Conservation (phyloP, 768 basidiomycete species). For the Boletus subcaerulescens region DNA sequence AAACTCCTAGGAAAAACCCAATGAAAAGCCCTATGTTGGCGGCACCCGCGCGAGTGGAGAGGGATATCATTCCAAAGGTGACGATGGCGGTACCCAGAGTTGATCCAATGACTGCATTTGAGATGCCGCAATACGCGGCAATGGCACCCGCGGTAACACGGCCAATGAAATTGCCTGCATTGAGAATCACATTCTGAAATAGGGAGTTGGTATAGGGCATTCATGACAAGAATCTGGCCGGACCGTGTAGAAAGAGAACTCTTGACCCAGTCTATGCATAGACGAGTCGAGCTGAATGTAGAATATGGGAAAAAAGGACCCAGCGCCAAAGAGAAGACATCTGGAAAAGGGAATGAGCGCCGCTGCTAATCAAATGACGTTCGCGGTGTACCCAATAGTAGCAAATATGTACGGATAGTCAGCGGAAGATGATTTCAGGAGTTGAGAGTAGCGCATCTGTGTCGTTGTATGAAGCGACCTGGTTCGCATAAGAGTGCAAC, state of each 20-base stretch:
- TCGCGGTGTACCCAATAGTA: constrained; percentile 19
- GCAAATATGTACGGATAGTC: constrained; percentile 27
- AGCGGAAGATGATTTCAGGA: constrained; percentile 14
- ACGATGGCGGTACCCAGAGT: constrained; percentile 35
- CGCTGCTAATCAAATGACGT: background rate
- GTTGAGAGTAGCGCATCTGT: constrained; percentile 12
- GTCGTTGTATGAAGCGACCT: constrained; percentile 31
- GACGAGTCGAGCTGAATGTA: constrained; percentile 57
- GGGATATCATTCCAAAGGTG: constrained; percentile 42
- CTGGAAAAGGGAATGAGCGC: constrained; percentile 6
- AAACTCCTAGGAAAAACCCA: constrained; percentile 49
- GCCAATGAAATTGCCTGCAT: constrained; percentile 36
- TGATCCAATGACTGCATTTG: constrained; percentile 40
- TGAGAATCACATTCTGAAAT: constrained; percentile 37
- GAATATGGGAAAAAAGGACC: constrained; percentile 35
- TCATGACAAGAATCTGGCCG: constrained; percentile 2
- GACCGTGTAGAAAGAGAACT: constrained; percentile 57
- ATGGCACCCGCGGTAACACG: constrained; percentile 36
- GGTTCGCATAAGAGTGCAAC: constrained; percentile 36
- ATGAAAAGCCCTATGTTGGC: constrained; percentile 41
- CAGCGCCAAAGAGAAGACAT: constrained; percentile 20
- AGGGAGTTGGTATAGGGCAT: background rate
- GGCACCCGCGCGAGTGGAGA: constrained; percentile 37
- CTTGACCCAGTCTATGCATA: constrained; percentile 41
- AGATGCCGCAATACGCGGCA: constrained; percentile 40